A percentile compares a stretch with the other conserved stretches of the same genome.
Conservation (phyloP, 805 yeast species). For the Suhomyces pyralidae region DNA sequence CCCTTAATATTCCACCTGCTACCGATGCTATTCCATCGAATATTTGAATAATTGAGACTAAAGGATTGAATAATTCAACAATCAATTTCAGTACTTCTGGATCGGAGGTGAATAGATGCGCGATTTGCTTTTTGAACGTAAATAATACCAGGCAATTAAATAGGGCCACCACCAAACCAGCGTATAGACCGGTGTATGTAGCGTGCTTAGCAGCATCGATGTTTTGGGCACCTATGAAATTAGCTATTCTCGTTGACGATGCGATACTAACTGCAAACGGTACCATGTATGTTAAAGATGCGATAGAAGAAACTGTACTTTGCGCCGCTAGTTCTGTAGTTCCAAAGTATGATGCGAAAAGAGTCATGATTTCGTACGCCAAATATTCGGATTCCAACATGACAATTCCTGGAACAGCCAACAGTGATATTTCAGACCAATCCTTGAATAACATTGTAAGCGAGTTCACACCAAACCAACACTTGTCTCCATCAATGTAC, state of each 20-base stretch:
- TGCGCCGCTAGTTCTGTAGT: slow-evolving; percentile 52
- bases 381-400: slow-evolving; percentile 46
- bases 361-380: slow-evolving; percentile 46
- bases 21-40: slow-evolving; percentile 70
- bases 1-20: slow-evolving; percentile 70
- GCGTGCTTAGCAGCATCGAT: slow-evolving; percentile 35
- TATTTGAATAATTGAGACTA: slow-evolving; percentile 62
- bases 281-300: slow-evolving; percentile 42
- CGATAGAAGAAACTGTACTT: slow-evolving; percentile 47
- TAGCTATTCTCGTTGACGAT: slow-evolving; percentile 43
- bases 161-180: slow-evolving; percentile 27
- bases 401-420: slow-evolving; percentile 45
- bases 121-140: slow-evolving; percentile 47
- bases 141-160: slow-evolving; percentile 47
- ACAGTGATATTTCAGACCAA: slow-evolving; percentile 34
- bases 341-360: slow-evolving; percentile 46
- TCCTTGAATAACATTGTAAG: slow-evolving; percentile 30
- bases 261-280: slow-evolving; percentile 48
- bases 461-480: slow-evolving; percentile 63
- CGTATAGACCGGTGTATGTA: slow-evolving; percentile 28
- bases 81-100: slow-evolving; percentile 52
- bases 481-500: slow-evolving; percentile 57
- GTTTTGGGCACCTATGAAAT: slow-evolving; percentile 43
- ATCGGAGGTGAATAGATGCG: slow-evolving; percentile 61
- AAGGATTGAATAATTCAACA: slow-evolving; percentile 53